These are phyloP conservation scores for Pulveroboletus sp. DNA, from an alignment of 768 basidiomycete species.

Conservation along the genomic window DNA sequence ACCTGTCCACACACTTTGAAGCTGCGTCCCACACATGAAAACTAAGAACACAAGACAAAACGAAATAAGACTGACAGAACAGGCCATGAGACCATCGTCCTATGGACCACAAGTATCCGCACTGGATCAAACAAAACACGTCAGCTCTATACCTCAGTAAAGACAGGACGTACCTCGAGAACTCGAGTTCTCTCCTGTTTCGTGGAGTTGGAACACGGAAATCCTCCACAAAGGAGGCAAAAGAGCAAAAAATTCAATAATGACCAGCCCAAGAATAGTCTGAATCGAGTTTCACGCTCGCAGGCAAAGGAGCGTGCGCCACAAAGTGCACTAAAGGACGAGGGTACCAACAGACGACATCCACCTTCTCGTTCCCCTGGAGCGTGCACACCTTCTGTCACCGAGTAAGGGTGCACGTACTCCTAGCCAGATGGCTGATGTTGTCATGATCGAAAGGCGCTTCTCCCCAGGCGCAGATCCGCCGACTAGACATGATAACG, in stretches of 20 bases:
- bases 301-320: constrained; percentile 10
- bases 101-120: no score
- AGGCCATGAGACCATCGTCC: no score
- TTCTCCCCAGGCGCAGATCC: no score
- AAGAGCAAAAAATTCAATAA: constrained; percentile 11
- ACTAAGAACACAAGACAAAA: no score
- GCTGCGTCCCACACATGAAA: no score
- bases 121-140: background rate
- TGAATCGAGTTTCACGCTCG: constrained; percentile 30
- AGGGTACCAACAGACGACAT: background rate
- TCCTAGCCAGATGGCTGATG: background rate
- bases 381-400: no score
- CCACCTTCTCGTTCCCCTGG: constrained; percentile 21
- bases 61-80: no score
- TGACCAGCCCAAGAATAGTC: constrained; percentile 29
- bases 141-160: background rate
- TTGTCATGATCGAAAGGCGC: background rate
- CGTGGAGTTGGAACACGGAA: background rate
- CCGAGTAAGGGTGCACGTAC: no score
- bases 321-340: constrained; percentile 30
- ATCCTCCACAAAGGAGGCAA: constrained; percentile 10
- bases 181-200: no score
- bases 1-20: no score
- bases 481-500: no score
- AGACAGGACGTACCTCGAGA: background rate